Base-by-base conservation (phyloP, 495 filamentous ascomycete species). In the Penicillium ochrochloron region DNA sequence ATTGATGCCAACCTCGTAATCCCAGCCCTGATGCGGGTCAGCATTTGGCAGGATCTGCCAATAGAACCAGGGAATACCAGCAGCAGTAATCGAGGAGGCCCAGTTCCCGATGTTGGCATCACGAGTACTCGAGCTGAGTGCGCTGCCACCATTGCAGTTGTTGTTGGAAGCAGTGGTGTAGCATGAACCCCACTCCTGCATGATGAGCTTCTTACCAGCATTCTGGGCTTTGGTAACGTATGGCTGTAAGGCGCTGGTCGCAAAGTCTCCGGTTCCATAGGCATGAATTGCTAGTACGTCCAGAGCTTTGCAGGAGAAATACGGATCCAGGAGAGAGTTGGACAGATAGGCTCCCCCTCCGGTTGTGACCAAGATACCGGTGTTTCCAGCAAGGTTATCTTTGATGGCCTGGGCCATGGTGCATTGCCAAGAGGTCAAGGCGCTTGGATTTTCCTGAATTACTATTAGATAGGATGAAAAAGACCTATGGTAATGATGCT, bases 31-130 rank as follows among this genome's bases (percentile, higher is more conserved):
- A 46, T 68, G 65, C 9, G 70, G 70, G 29, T 72, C 70, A 12
- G 61, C 63, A 37, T 72, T 73, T 3, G 70, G 70, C 12, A 73
- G 59, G 21, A 73, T 69, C 59, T 73, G 70, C 70, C 70, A 73
- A 29, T 73, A 73, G 46, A 66, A 64, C 70, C 70, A 73, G 9
- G 70, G 70, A 33, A 73, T 73, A 27, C 70, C 70, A 42, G 70
- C 68, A 50, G 60, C 63, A 27, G 61, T 71, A 25, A 73, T 69
- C 14, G 51, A 53, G 4, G 51, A 33, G 19, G 51, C 51, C 51
- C 51, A 53, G 5, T 53, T 19, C 9, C 6, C 12, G 10, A 53
- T 53, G 21, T 53, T 53, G 12, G 51, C 4, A 19, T 53, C 27
- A n/a, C 51, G 51, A 33, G 51, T 53, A 8, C 51, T 33, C 14